phyloP scores from a whole-genome alignment of 768 basidiomycete species.

The Vishniacozyma victoriae region DNA sequence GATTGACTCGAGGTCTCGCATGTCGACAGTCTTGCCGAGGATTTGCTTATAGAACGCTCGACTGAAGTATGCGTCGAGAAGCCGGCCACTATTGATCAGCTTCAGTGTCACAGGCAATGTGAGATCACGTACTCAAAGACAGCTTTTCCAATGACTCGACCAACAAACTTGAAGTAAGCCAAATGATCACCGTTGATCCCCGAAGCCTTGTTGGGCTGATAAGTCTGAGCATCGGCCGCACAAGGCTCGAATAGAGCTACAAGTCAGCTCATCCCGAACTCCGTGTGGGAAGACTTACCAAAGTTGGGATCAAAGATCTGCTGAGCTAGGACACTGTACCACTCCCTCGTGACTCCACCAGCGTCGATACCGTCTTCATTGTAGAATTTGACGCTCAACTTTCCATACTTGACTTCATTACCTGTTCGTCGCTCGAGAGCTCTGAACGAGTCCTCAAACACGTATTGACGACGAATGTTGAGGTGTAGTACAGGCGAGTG shows the following conservation, averaged over 20 bases:
- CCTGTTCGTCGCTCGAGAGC: slow-evolving; percentile 81
- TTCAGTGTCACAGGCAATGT: slow-evolving; percentile 9
- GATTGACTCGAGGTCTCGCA: slow-evolving; percentile 93
- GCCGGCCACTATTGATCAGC: slow-evolving; percentile 55
- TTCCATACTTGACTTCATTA: slow-evolving; percentile 96
- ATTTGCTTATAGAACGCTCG: slow-evolving; percentile 93
- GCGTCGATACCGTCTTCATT: slow-evolving; percentile 98
- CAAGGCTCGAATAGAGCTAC: slow-evolving; percentile 91
- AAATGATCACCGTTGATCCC: slow-evolving; percentile 91
- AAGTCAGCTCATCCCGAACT: slow-evolving; percentile 3
- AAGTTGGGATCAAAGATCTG: slow-evolving; percentile 99
- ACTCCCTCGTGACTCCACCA: slow-evolving; percentile 94
- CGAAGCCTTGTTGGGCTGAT: slow-evolving; percentile 65
- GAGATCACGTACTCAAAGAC: slow-evolving; percentile 68
- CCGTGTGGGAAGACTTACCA: slow-evolving; percentile 19
- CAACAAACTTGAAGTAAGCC: slow-evolving; percentile 97
- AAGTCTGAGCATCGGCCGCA: slow-evolving; percentile 87
- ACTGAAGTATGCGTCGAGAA: slow-evolving; percentile 96
- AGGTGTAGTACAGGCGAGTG: slow-evolving; percentile 24
- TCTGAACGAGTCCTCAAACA: slow-evolving; percentile 97
- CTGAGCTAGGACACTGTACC: slow-evolving; percentile 95
- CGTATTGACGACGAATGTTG: slow-evolving; percentile 54
- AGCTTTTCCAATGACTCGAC: slow-evolving; percentile 90
- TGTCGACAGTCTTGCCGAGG: slow-evolving; percentile 87
- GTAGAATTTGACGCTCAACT: slow-evolving; percentile 90